Base-by-base conservation (phyloP, 768 basidiomycete genomes). In the Pleurotus tuber-regium region DNA sequence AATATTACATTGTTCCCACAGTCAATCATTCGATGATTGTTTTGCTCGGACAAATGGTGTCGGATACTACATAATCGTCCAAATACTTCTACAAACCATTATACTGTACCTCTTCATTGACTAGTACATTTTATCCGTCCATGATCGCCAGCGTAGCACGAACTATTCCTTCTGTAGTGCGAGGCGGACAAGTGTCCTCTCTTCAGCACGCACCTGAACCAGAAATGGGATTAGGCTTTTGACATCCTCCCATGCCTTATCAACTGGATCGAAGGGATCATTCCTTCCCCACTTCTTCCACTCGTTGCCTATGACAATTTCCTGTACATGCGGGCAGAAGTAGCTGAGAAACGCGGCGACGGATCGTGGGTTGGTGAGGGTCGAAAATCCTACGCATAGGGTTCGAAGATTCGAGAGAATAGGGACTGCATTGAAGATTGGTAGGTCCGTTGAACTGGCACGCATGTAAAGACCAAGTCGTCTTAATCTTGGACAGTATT, bases 321-420 rank as follows among this genome's bases (percentile, higher is more conserved):
- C 8, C 9, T 2, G 14, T 9, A 40, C 14, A 18, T 19, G 57
- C 1, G 82, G 79, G 29, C 76, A 74, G 2, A 86, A 57, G n/a
- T 72, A 74, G 56, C 77, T 78, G 51, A 86, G 68, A 57, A 78
- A 83, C 8, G 78, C 68, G n/a, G 82, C 74, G 25, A 78, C 74
- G 0, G 73, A 57, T 3, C 67, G 71, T 3, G 71, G 61, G n/a
- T 79, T 70, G 2, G 58, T 42, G 23, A 80, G 71, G 48, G 65
- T 63, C 14, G 82, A 83, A 0, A 79, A 71, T 0, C 83, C 83
- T 54, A 84, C 63, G 14, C 71, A 72, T 7, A 86, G 64, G 11
- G 59, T 54, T 46, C 58, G 54, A n/a, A 76, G 66, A 19, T 54
- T 56, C 25, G 59, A 42, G 61, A 77, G 72, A 2, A 61, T 61